A percentile compares a stretch with the other conserved stretches of the same genome.
phyloP scores from a whole-genome alignment of 495 filamentous ascomycete species.

The Lophiotrema nucula region DNA sequence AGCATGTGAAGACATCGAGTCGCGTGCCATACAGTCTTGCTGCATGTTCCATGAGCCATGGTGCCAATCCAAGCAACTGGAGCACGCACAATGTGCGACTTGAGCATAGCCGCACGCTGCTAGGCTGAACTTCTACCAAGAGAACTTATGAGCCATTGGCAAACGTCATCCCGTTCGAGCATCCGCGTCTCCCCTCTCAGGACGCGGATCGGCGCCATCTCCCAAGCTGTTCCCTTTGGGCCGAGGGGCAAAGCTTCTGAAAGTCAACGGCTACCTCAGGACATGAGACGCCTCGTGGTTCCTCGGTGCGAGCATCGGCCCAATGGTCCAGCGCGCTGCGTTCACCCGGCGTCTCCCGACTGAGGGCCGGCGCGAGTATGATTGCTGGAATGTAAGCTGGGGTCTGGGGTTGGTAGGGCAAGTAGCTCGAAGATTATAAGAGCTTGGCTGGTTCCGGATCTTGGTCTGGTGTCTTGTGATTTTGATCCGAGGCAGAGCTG shows the following conservation, averaged over 20 bases:
- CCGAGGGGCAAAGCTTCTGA: conserved; percentile 34
- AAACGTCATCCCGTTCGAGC: conserved; percentile 28
- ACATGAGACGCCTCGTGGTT: background rate
- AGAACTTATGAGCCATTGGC: conserved; percentile 30
- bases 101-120: no score
- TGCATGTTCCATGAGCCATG: no score
- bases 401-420: conserved; percentile 12
- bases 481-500: conserved; percentile 1
- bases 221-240: conserved; percentile 24
- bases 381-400: conserved; percentile 19
- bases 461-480: background rate
- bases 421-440: conserved; percentile 8
- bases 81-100: no score
- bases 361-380: background rate
- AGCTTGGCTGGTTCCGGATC: conserved; percentile 18
- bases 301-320: conserved; percentile 25
- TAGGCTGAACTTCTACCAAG: no score
- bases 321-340: conserved; percentile 21
- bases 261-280: no score
- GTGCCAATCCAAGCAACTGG: no score
- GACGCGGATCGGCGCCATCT: conserved; percentile 14
- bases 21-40: conserved; percentile 18
- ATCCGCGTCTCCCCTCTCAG: conserved; percentile 7
- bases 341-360: conserved; percentile 22
- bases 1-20: conserved; percentile 23